Evolutionary conservation across 2,329 filamentous ascomycete genomes (phyloP).

Genomic region (Penicillium sp.): DNA sequence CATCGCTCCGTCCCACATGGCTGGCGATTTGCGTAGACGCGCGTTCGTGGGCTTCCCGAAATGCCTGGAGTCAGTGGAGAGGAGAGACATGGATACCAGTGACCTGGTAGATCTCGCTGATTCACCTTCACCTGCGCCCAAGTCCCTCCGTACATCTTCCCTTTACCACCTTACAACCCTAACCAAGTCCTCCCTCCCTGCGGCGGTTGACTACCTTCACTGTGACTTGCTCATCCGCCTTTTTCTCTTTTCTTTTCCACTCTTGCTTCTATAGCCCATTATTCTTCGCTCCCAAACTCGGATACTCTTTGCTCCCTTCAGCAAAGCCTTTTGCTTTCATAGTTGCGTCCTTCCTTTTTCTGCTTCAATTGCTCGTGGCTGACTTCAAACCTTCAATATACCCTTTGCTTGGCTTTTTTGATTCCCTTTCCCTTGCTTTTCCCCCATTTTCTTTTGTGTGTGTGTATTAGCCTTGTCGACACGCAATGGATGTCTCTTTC

Average conservation of each 20-base stretch:
- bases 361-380: constrained; percentile 5
- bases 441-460: background rate
- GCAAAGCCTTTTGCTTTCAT: background rate
- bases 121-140: too few relatives aligned
- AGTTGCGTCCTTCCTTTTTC: constrained; percentile 1
- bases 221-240: constrained; percentile 5
- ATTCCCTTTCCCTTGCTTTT: background rate
- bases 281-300: background rate
- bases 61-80: too few relatives aligned
- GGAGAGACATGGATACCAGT: too few relatives aligned
- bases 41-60: too few relatives aligned
- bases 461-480: too few relatives aligned
- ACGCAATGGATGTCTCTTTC: too few relatives aligned
- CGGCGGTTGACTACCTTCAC: background rate
- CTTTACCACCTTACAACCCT: too few relatives aligned
- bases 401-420: constrained; percentile 7
- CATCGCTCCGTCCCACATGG: too few relatives aligned
- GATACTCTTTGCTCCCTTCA: background rate
- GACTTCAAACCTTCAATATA: constrained; percentile 17
- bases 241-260: constrained; percentile 1
- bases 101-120: too few relatives aligned
- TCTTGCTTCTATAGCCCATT: background rate
- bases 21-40: too few relatives aligned
- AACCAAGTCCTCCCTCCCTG: background rate
- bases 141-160: too few relatives aligned